Conservation (phyloP, 148 eudicot species). For the Dianthus caryophyllus region DNA sequence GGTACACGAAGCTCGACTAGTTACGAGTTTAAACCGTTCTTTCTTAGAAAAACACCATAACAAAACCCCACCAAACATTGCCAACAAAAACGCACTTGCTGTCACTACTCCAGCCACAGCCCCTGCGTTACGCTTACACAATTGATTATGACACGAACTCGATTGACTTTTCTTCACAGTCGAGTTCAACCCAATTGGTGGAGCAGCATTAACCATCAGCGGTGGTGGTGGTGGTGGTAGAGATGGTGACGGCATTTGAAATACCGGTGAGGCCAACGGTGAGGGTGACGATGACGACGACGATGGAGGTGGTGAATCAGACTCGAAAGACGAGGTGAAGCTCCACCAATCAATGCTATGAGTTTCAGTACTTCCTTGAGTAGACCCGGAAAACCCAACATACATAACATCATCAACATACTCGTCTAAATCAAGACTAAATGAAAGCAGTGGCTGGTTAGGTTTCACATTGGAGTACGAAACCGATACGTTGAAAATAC, state of each 20-base stretch:
- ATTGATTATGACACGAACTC: conserved; percentile 27
- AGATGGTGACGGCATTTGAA: neutral
- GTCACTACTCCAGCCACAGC: conserved; percentile 83
- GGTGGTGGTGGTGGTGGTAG: conserved; percentile 9
- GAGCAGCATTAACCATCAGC: conserved; percentile 31
- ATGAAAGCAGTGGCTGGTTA: conserved; percentile 41
- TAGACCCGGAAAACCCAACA: conserved; percentile 80
- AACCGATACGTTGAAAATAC: conserved; percentile 36
- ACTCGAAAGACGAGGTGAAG: conserved; percentile 54
- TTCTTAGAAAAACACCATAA: conserved; percentile 65
- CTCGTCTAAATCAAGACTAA: conserved; percentile 37
- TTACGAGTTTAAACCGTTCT: conserved; percentile 25
- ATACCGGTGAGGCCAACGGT: conserved; percentile 21
- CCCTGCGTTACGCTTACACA: conserved; percentile 44
- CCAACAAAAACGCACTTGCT: conserved; percentile 70
- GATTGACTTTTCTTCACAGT: conserved; percentile 21
- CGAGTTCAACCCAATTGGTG: conserved; percentile 34
- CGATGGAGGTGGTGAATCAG: conserved; percentile 1
- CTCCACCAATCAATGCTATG: conserved; percentile 90
- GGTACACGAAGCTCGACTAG: conserved; percentile 17
- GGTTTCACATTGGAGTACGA: conserved; percentile 80
- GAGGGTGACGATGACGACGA: conserved; percentile 33
- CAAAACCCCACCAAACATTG: conserved; percentile 42
- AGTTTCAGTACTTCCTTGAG: conserved; percentile 86
- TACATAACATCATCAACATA: conserved; percentile 55